phyloP scores from a whole-genome alignment of 2,329 filamentous ascomycete species.

The Bertia moriformis region DNA sequence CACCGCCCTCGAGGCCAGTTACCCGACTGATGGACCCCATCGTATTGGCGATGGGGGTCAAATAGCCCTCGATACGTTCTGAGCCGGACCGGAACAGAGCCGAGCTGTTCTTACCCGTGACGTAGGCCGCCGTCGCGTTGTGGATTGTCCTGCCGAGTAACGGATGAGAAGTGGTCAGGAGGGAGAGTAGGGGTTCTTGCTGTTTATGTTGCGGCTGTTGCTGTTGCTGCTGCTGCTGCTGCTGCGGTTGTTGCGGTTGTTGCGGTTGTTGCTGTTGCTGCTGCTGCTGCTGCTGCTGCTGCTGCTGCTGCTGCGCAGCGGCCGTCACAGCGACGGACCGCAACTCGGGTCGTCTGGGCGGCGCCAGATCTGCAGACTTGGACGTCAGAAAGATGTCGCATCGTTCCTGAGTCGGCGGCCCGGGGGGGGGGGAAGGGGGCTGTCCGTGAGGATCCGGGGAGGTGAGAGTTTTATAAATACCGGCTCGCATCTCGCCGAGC shows the following conservation, averaged over 20 bases:
- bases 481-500: slow-evolving; percentile 58
- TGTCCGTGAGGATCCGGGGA: no score
- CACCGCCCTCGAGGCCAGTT: slow-evolving; percentile 75
- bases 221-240: slow-evolving; percentile 19
- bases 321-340: no score
- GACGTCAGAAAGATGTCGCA: slow-evolving; percentile 53
- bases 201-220: slow-evolving; percentile 28
- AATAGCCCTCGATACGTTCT: slow-evolving; percentile 77
- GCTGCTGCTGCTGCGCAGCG: no score
- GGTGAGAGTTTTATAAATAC: no score
- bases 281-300: slow-evolving; percentile 9
- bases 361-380: slow-evolving; percentile 21
- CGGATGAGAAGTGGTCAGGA: slow-evolving; percentile 79
- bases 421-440: neutral
- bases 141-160: slow-evolving; percentile 74
- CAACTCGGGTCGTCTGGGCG: slow-evolving; percentile 18
- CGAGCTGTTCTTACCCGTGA: slow-evolving; percentile 76
- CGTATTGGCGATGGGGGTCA: slow-evolving; percentile 74
- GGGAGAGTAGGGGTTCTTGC: slow-evolving; percentile 67
- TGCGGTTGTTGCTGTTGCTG: no score
- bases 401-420: slow-evolving; percentile 7
- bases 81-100: slow-evolving; percentile 79
- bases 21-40: slow-evolving; percentile 70
- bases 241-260: neutral
- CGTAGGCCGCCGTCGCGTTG: slow-evolving; percentile 72